A percentile compares a stretch with the other conserved stretches of the same genome.
Evolutionary conservation across 2,329 filamentous ascomycete species (phyloP).

Genomic region (Sclerotinia minor): DNA sequence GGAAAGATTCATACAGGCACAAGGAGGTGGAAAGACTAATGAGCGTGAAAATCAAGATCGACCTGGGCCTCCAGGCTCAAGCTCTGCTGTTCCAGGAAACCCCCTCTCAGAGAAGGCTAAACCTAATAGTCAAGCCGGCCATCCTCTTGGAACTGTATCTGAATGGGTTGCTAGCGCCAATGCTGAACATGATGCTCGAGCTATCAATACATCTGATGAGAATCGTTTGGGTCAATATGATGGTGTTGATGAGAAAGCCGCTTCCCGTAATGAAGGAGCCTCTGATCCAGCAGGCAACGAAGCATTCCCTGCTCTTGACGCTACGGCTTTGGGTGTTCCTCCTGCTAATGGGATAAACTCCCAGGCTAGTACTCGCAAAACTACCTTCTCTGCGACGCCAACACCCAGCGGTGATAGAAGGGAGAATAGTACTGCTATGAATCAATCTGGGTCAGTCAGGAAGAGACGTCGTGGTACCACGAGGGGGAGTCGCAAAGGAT

Average conservation of each 20-base stretch:
- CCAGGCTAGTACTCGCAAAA: constrained; percentile 50
- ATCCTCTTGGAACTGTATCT: constrained; percentile 36
- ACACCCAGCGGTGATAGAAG: constrained; percentile 30
- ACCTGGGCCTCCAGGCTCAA: constrained; percentile 39
- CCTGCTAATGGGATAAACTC: constrained; percentile 30
- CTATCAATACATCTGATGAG: constrained; percentile 26
- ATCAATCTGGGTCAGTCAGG: constrained; percentile 51
- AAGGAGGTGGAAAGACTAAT: constrained; percentile 42
- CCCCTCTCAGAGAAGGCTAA: constrained; percentile 32
- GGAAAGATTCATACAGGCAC: constrained; percentile 63
- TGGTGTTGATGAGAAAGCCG: constrained; percentile 35
- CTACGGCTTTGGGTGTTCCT: constrained; percentile 13
- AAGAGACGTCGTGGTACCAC: constrained; percentile 69
- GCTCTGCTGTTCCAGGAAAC: constrained; percentile 4
- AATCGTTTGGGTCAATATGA: constrained; percentile 33
- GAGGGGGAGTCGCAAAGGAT: constrained; percentile 60
- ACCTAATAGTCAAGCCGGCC: constrained; percentile 30
- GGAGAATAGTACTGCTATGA: constrained; percentile 25
- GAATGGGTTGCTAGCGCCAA: constrained; percentile 37
- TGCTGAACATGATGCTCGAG: constrained; percentile 31
- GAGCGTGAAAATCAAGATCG: constrained; percentile 41
- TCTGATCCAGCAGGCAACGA: constrained; percentile 48
- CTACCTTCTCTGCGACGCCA: constrained; percentile 54
- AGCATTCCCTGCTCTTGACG: constrained; percentile 51
- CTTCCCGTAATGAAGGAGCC: constrained; percentile 41